A percentile compares a stretch with the other conserved stretches of the same genome.
Conservation (phyloP, 148 eudicot species). For the Polygonum aviculare region DNA sequence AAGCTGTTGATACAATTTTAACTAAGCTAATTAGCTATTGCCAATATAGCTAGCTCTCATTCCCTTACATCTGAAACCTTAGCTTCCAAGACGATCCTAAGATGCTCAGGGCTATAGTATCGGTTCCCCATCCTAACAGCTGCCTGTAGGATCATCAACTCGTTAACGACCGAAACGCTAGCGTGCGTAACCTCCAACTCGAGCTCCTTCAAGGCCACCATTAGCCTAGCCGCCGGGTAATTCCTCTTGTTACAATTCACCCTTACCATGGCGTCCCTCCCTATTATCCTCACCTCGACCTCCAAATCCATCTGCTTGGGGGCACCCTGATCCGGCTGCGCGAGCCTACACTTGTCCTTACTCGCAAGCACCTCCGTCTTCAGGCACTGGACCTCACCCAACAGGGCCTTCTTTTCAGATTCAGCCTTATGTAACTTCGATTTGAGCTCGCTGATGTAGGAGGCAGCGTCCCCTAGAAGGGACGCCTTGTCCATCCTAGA, state of each 20-base stretch:
- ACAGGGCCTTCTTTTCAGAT: slow-evolving; percentile 39
- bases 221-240: slow-evolving; percentile 78
- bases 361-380: slow-evolving; percentile 42
- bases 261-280: slow-evolving; percentile 79
- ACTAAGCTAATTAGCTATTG: no score
- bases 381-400: slow-evolving; percentile 27
- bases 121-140: slow-evolving; percentile 62
- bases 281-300: slow-evolving; percentile 65
- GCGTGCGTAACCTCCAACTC: slow-evolving; percentile 77
- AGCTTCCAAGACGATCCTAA: slow-evolving; percentile 37
- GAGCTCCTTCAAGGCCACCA: slow-evolving; percentile 64
- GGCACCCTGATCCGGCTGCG: background rate
- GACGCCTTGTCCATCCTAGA: slow-evolving; percentile 93
- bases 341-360: background rate
- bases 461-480: slow-evolving; percentile 56
- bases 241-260: slow-evolving; percentile 59
- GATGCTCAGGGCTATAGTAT: slow-evolving; percentile 65
- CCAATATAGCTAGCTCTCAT: no score
- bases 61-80: slow-evolving; percentile 41
- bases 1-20: no score
- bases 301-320: slow-evolving; percentile 37
- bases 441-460: slow-evolving; percentile 58
- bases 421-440: slow-evolving; percentile 39
- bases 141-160: slow-evolving; percentile 86
- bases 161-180: slow-evolving; percentile 72